Evolutionary conservation across 805 yeast genomes (phyloP), one percentile per base, ranked within the genome.

Genomic region (Kodamaea kakaduensis): DNA sequence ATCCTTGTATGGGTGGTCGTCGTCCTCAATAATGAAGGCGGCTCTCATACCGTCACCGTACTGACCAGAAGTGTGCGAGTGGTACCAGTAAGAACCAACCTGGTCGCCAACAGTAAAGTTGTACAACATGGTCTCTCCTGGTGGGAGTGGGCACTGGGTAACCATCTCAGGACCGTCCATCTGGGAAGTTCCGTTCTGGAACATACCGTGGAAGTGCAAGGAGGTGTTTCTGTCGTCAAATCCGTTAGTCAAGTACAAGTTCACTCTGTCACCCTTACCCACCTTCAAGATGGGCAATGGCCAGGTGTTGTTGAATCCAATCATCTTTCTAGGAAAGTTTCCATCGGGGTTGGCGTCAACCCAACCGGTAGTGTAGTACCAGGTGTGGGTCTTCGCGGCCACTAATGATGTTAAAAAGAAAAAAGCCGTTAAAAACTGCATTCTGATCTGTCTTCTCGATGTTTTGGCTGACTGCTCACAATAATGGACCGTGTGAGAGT

Each of bases 71-170:
- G 89, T 78, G 65, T 93, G 98, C 19, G 97, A 86, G 62, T 93
- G 98, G 71, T 90, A 93, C 98, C 98, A 93, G 71, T 71, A 93
- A 13, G 95, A 75, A 52, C 98, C 98, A 39, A 71, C 77, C 63
- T 93, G 96, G 43, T 75, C 70, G 32, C 75, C 75, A 42, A 88
- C 86, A 17, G 96, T 83, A 62, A 93, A 93, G 69, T 90, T 88
- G 71, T 93, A 93, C 44, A 81, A 60, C 62, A 77, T 69, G 13
- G 84, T 73, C 42, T 75, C 74, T 36, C 84, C 84, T 5, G 94
- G 83, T n/a, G 84, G 79, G 46, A 87, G 81, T 18, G 96, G 95
- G 72, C 97, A 93, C 63, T 90, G 97, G 22, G 85, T 77, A 30
- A 90, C 70, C 75, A 76, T 68, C 50, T 83, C 84, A 10, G 96